phyloP scores from a whole-genome alignment of 2,329 filamentous ascomycete genomes.

The Rhynchosporium secalis region DNA sequence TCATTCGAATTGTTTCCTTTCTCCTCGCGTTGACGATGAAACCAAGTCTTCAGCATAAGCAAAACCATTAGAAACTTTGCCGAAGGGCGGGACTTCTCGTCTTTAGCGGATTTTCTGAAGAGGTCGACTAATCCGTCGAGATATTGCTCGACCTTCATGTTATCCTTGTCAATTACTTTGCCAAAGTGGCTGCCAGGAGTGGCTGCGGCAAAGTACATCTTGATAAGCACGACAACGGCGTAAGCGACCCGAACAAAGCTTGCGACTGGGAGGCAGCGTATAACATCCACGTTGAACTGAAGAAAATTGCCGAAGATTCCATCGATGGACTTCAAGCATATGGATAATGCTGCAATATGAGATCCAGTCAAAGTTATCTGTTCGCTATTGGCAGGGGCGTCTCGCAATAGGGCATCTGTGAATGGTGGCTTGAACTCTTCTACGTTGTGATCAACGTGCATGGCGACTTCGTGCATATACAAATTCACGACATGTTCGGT shows the following conservation, averaged over 20 bases:
- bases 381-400: slow-evolving; percentile 22
- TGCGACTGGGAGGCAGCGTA: slow-evolving; percentile 52
- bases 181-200: slow-evolving; percentile 65
- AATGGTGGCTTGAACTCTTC: slow-evolving; percentile 49
- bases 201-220: slow-evolving; percentile 61
- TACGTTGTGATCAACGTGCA: slow-evolving; percentile 56
- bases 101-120: slow-evolving; percentile 63
- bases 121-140: slow-evolving; percentile 69
- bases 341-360: slow-evolving; percentile 54
- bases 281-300: slow-evolving; percentile 46
- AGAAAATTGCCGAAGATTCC: slow-evolving; percentile 53
- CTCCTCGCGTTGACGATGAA: slow-evolving; percentile 38
- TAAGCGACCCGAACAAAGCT: slow-evolving; percentile 56
- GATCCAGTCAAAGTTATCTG: slow-evolving; percentile 32
- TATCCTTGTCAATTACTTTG: slow-evolving; percentile 66
- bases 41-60: slow-evolving; percentile 68
- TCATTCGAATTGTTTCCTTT: slow-evolving; percentile 19
- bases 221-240: slow-evolving; percentile 58
- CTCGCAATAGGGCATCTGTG: slow-evolving; percentile 34
- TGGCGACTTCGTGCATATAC: slow-evolving; percentile 60
- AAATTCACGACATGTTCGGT: slow-evolving; percentile 54
- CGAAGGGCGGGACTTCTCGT: slow-evolving; percentile 64
- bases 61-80: slow-evolving; percentile 72
- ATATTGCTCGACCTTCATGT: slow-evolving; percentile 65
- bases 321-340: slow-evolving; percentile 54